phyloP scores from a whole-genome alignment of 2,329 filamentous ascomycete species.

The Diaporthe nobilis region DNA sequence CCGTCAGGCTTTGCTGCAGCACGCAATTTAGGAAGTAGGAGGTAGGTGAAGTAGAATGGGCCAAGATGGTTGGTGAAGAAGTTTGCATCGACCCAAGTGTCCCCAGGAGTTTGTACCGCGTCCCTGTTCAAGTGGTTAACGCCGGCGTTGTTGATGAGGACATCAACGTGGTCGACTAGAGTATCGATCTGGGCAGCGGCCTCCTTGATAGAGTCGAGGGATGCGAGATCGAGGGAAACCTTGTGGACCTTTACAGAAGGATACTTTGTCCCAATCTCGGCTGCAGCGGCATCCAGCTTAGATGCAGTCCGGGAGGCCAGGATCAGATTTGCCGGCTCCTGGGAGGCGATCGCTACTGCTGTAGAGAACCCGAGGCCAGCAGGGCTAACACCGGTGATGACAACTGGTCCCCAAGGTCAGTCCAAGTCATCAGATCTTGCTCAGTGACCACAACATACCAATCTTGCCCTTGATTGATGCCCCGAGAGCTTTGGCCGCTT shows the following conservation, averaged over 20 bases:
- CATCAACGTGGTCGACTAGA: conserved; percentile 53
- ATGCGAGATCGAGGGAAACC: conserved; percentile 55
- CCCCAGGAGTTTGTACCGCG: conserved; percentile 37
- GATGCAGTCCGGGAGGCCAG: conserved; percentile 60
- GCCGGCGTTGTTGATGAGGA: conserved; percentile 42
- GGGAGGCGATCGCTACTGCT: conserved; percentile 59
- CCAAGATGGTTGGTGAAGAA: conserved; percentile 63
- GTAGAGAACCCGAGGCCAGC: conserved; percentile 58
- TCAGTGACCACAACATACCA: conserved; percentile 43
- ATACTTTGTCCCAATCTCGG: conserved; percentile 53
- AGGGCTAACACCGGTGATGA: conserved; percentile 60
- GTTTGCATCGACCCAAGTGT: conserved; percentile 50
- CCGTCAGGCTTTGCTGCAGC: conserved; percentile 48
- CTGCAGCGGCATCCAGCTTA: conserved; percentile 58
- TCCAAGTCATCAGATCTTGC: background rate
- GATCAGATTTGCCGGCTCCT: conserved; percentile 57
- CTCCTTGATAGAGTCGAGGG: conserved; percentile 53
- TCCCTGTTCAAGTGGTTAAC: conserved; percentile 26
- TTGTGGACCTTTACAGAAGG: conserved; percentile 53
- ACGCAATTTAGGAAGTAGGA: conserved; percentile 59
- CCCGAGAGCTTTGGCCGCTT: conserved; percentile 50
- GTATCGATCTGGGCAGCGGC: conserved; percentile 52
- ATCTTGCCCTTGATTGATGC: conserved; percentile 49
- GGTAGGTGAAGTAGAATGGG: conserved; percentile 62
- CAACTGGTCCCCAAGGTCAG: conserved; percentile 47